Base-by-base conservation (phyloP, 202 grass and related monocot genomes). In the Bolboschoenoplectus hybrid region DNA sequence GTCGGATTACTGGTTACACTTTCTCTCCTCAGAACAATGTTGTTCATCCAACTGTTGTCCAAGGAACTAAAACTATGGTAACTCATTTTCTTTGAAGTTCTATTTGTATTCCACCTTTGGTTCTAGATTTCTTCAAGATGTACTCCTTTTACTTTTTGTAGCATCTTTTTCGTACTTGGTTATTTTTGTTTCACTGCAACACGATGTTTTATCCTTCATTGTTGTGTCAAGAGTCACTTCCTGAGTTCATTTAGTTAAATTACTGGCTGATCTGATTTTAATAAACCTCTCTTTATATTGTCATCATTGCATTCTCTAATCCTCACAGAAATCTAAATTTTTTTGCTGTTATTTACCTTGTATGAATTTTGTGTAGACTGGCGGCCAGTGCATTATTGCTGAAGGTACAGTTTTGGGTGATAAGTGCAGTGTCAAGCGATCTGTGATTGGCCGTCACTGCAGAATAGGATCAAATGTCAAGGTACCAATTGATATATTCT, bases 401-500 rank as follows among this genome's bases (percentile, higher is more conserved):
- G 96, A 98, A 88, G 93, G 96, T 84, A 95, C 96, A 63, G 87
- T 95, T 74, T 89, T 98, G 76, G 96, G 96, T 87, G 96, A 98
- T 82, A 98, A 98, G 69, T 98, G 96, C 79, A 95, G 93, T 86
- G 91, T 98, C 46, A 98, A 98, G 82, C 87, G 96, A 89, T 98
- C 96, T 81, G 88, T 95, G 78, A 98, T 98, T 86, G 96, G 96
- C 34, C 93, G 96, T 56, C 96, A 98, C 69, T 95, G 96, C 86
- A 87, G 96, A 89, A 95, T 98, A n/a, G 91, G 96, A 91, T 98
- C 93, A 16, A 98, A 94, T 88, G 93, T 98, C 32, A 98, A 95
- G 96, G 96, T 98, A 92, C 88, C 65, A 74, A 55, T 36, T 63
- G 26, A 70, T 74, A 10, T 45, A 36, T 46, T 63, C 82, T 75